Conservation (phyloP, 1,139 yeast species). For the Eremothecium cymbalariae region DNA sequence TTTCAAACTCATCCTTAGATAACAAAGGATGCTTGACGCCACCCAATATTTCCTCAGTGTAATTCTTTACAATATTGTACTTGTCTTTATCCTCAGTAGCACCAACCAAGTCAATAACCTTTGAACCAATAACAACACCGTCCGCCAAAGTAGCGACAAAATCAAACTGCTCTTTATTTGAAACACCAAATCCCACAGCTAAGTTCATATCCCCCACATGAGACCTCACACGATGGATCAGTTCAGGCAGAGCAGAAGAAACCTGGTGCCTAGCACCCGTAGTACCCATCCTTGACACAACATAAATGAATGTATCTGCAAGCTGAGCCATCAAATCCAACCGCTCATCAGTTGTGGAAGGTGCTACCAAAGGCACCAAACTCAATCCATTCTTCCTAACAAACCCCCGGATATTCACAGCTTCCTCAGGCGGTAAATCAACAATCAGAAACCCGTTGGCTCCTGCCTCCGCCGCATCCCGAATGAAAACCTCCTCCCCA, state of each 20-base stretch:
- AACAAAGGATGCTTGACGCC: slow-evolving; percentile 39
- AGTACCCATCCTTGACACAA: slow-evolving; percentile 95
- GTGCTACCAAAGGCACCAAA: slow-evolving; percentile 90
- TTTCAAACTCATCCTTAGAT: slow-evolving; percentile 26
- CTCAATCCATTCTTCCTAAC: slow-evolving; percentile 66
- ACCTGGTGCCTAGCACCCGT: slow-evolving; percentile 76
- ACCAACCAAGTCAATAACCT: slow-evolving; percentile 61
- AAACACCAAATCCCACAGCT: slow-evolving; percentile 96
- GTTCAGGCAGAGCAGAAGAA: slow-evolving; percentile 53
- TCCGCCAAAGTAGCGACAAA: slow-evolving; percentile 74
- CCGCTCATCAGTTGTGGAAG: slow-evolving; percentile 89
- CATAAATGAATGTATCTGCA: slow-evolving; percentile 92
- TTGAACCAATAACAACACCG: slow-evolving; percentile 94
- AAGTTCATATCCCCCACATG: slow-evolving; percentile 63
- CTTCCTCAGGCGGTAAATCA: slow-evolving; percentile 97
- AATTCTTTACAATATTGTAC: slow-evolving; percentile 54
- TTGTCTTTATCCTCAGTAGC: slow-evolving; percentile 53
- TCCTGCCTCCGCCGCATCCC: slow-evolving; percentile 76
- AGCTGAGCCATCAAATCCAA: slow-evolving; percentile 67
- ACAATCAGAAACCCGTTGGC: slow-evolving; percentile 93
- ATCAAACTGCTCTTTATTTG: slow-evolving; percentile 82
- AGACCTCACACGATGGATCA: slow-evolving; percentile 68
- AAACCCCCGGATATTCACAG: slow-evolving; percentile 68
- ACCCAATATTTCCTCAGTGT: slow-evolving; percentile 61
- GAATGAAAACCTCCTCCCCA: slow-evolving; percentile 77